These are phyloP conservation scores for Dothiorella sarmentorum DNA, from an alignment of 2,329 filamentous ascomycete species.

Conservation along the genomic window DNA sequence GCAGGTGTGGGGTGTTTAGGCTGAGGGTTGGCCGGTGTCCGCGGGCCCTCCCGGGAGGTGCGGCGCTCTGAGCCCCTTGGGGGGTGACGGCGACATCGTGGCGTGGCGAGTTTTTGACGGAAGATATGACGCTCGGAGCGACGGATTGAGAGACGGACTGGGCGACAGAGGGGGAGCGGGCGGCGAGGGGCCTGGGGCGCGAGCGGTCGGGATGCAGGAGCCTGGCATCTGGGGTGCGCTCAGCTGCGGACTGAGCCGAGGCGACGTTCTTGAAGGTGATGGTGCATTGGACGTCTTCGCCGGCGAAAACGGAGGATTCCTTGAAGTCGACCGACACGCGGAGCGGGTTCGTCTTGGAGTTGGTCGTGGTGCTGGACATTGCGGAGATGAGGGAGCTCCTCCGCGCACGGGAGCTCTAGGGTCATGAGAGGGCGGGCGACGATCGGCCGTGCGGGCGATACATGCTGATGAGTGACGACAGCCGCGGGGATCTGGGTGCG, in stretches of 20 bases:
- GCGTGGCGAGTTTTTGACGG: slow-evolving; percentile 27
- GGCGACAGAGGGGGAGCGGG: slow-evolving; percentile 27
- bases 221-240: slow-evolving; percentile 26
- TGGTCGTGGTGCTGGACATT: slow-evolving; percentile 15
- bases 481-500: background rate
- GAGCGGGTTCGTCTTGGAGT: slow-evolving; percentile 59
- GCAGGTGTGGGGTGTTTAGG: slow-evolving; percentile 41
- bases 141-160: slow-evolving; percentile 22
- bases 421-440: slow-evolving; percentile 18
- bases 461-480: slow-evolving; percentile 2
- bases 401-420: slow-evolving; percentile 18
- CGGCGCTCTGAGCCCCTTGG: slow-evolving; percentile 9
- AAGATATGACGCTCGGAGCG: slow-evolving; percentile 39
- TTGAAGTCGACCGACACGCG: slow-evolving; percentile 95
- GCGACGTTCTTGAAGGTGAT: slow-evolving; percentile 92
- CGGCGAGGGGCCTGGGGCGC: slow-evolving; percentile 16
- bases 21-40: slow-evolving; percentile 69
- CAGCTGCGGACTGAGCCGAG: slow-evolving; percentile 37
- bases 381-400: slow-evolving; percentile 18
- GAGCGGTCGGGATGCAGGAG: slow-evolving; percentile 16
- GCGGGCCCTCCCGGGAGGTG: slow-evolving; percentile 21
- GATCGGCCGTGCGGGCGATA: slow-evolving; percentile 7
- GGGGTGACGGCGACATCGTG: slow-evolving; percentile 11
- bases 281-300: slow-evolving; percentile 91
- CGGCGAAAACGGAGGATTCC: slow-evolving; percentile 90